Conservation (phyloP, 1,284 basidiomycete genomes). For the Mycosarcoma maydis region DNA sequence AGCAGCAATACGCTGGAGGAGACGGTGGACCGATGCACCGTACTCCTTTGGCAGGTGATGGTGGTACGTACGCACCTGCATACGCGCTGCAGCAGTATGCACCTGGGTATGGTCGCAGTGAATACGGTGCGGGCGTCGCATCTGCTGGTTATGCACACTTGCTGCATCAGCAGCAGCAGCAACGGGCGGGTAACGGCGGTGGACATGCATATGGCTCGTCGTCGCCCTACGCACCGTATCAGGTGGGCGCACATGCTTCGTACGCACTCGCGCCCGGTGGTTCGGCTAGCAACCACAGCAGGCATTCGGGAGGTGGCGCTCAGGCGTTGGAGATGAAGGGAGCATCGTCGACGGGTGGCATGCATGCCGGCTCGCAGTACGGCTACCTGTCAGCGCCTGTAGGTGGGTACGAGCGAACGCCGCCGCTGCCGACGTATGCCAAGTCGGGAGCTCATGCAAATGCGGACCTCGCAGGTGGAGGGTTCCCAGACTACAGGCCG, state of each 20-base stretch:
- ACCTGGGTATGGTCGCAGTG: not conserved
- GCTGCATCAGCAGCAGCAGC: constrained; percentile 7
- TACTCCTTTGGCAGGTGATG: constrained; percentile 2
- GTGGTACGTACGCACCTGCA: not conserved
- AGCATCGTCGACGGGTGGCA: not conserved
- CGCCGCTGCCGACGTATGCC: constrained; percentile 32
- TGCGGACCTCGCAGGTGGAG: not conserved
- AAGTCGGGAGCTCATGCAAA: constrained; percentile 8
- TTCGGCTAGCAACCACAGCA: not conserved
- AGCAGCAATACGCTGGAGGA: not conserved
- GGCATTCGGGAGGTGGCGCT: not conserved
- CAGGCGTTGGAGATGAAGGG: not conserved
- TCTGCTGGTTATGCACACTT: constrained; percentile 10
- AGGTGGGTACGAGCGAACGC: constrained; percentile 15
- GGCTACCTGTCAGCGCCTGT: constrained; percentile 21
- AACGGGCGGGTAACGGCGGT: not conserved
- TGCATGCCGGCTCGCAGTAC: constrained; percentile 15
- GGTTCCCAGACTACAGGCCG: constrained; percentile 23
- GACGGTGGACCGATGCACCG: constrained; percentile 14
- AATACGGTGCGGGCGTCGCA: constrained; percentile 2
- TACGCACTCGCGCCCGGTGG: not conserved
- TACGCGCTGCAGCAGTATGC: not conserved
- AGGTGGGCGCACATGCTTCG: constrained; percentile 4
- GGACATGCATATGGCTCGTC: not conserved
- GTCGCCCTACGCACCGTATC: constrained; percentile 4